phyloP scores from a whole-genome alignment of 192 early-diverging fungal genomes.

The Gonapodya prolifera region DNA sequence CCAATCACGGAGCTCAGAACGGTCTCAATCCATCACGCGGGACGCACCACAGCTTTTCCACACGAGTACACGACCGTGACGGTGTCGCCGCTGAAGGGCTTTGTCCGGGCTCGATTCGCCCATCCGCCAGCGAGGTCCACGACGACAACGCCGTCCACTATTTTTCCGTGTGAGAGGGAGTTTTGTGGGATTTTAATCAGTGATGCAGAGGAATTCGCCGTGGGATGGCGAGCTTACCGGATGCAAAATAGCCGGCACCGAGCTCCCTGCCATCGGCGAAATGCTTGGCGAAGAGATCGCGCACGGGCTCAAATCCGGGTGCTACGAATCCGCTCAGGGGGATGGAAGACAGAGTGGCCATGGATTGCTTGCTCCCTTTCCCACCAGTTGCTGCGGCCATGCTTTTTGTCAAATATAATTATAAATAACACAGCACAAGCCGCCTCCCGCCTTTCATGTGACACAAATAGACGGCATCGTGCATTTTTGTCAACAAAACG shows the following conservation, averaged over 20 bases:
- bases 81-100: background rate
- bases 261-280: constrained; percentile 32
- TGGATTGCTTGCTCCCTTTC: too few species aligned
- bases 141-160: constrained; percentile 36
- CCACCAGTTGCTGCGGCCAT: too few species aligned
- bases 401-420: too few species aligned
- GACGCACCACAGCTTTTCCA: background rate
- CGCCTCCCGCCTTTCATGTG: too few species aligned
- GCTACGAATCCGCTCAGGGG: constrained; percentile 14
- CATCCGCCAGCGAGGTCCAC: constrained; percentile 48
- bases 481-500: too few species aligned
- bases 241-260: constrained; percentile 30
- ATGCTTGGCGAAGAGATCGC: constrained; percentile 18
- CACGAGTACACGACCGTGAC: background rate
- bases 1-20: background rate
- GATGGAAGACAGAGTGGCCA: background rate
- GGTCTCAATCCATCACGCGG: background rate
- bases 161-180: too few species aligned
- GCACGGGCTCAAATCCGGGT: constrained; percentile 25
- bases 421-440: too few species aligned
- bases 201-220: too few species aligned
- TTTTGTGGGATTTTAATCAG: too few species aligned
- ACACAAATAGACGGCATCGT: too few species aligned
- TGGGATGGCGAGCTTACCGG: constrained; percentile 15
- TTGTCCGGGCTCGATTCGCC: constrained; percentile 13